Conservation (phyloP, 2,329 filamentous ascomycete species). For the Exutisphaerella laricina region DNA sequence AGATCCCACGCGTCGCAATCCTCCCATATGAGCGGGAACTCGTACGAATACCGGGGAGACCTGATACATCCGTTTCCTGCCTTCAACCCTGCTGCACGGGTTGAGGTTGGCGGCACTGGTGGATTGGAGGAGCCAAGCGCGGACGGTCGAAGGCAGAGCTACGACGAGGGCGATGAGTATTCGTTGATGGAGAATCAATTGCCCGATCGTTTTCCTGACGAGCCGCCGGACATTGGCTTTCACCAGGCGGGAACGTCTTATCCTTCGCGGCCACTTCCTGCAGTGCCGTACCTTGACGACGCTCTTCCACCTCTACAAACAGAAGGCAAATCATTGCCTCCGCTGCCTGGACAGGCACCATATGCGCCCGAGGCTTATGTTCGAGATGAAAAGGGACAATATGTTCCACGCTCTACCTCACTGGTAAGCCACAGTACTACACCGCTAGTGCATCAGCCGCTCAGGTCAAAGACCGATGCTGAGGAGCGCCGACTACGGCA, state of each 20-base stretch:
- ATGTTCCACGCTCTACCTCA: constrained; percentile 70
- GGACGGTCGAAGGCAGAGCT: constrained; percentile 66
- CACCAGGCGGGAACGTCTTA: constrained; percentile 68
- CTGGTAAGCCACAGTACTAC: constrained; percentile 75
- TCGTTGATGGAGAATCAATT: constrained; percentile 40
- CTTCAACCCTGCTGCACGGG: constrained; percentile 57
- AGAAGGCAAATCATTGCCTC: constrained; percentile 16
- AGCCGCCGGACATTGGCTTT: constrained; percentile 88
- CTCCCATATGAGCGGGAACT: constrained; percentile 36
- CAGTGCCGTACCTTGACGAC: constrained; percentile 56
- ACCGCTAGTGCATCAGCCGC: constrained; percentile 72
- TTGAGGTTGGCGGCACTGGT: constrained; percentile 87
- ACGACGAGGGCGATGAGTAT: constrained; percentile 84
- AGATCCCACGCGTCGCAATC: constrained; percentile 41
- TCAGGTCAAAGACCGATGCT: constrained; percentile 89
- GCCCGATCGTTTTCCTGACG: constrained; percentile 40
- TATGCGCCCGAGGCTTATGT: constrained; percentile 25
- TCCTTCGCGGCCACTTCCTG: constrained; percentile 50
- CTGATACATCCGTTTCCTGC: constrained; percentile 52
- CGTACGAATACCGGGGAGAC: constrained; percentile 43
- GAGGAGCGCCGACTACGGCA: constrained; percentile 57
- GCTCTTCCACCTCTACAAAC: constrained; percentile 25
- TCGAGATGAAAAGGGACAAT: constrained; percentile 27
- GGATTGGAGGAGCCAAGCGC: constrained; percentile 70
- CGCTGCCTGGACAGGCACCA: constrained; percentile 17